A percentile compares a stretch with the other conserved stretches of the same genome.
phyloP scores from a whole-genome alignment of 805 yeast species.

The Kazachstania bromeliacearum region DNA sequence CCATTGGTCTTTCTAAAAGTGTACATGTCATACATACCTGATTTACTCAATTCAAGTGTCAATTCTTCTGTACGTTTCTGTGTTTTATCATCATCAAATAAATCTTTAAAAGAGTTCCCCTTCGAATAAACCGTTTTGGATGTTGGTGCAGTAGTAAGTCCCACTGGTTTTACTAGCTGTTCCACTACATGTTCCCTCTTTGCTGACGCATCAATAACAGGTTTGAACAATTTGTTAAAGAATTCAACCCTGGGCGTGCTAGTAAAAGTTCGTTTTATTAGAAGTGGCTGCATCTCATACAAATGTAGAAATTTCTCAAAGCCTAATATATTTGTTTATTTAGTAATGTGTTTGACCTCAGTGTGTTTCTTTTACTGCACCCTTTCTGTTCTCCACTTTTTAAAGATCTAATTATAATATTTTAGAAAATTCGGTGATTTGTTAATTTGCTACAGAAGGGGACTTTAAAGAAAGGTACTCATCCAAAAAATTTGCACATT shows the following conservation, averaged over 20 bases:
- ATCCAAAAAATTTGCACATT: neutral
- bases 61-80: slow-evolving; percentile 41
- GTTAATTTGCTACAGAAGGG: too few species aligned
- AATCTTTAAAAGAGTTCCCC: slow-evolving; percentile 38
- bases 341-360: too few species aligned
- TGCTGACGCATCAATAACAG: slow-evolving; percentile 28
- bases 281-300: too few species aligned
- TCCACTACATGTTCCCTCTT: slow-evolving; percentile 30
- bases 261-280: neutral
- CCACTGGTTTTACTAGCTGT: slow-evolving; percentile 39
- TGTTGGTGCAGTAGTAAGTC: slow-evolving; percentile 33
- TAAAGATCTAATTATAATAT: too few species aligned
- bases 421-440: too few species aligned
- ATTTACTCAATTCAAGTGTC: slow-evolving; percentile 54
- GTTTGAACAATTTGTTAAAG: slow-evolving; percentile 28
- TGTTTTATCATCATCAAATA: slow-evolving; percentile 42
- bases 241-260: slow-evolving; percentile 8
- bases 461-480: neutral
- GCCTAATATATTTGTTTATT: too few species aligned
- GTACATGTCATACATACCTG: slow-evolving; percentile 59
- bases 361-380: too few species aligned
- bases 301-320: too few species aligned
- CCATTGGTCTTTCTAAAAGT: slow-evolving; percentile 69
- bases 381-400: too few species aligned
- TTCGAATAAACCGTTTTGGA: slow-evolving; percentile 23